Base-by-base conservation (phyloP, 495 filamentous ascomycete genomes). In the Eremomyces bilateralis region DNA sequence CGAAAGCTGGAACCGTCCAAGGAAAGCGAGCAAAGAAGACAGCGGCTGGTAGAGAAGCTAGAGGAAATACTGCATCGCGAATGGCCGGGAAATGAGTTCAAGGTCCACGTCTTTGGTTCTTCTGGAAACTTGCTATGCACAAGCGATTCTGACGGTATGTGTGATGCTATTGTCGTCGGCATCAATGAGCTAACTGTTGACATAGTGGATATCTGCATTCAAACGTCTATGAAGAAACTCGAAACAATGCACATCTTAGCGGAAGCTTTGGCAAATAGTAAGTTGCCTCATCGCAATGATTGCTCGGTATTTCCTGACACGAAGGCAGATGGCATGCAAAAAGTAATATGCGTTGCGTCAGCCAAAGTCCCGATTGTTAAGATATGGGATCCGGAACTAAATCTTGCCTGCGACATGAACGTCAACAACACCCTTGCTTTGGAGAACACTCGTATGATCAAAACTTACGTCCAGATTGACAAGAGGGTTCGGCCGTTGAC, bases 291-390 rank as follows among this genome's bases (percentile, higher is more conserved):
- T 29, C 12, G 31, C 31, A 25, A 21, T 20, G 20, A 33, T 29
- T 22, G 20, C 27, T 43, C 21, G 40, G 24, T 18, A 29, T 33
- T 33, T 20, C 31, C 48, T 52, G 46, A 61, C 37, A 41, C 20
- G 17, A 35, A 22, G 16, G 30, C 47, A 94, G 85, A 82, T 58
- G 88, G 88, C 35, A 97, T 97, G 88, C 64, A 94, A 54, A 75
- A 74, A 42, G 83, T 97, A 5, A 76, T 92, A 25, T 97, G 88
- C 48, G 77, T 95, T 4, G 76, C 79, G 16, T 76, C 76, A 25
- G 88, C 88, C 11, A 94, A 93, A 52, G 90, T 97, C 12, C 85
- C 90, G 6, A 97, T 97, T 42, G 88, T 97, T 35, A 97, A 95
- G 58, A 85, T 93, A 31, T 95, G 84, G 84, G 88, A 97, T 49